Percentiles rank a stretch among this genome's conserved stretches.
These are phyloP conservation scores for Pseudoneurospora amorphoporcata DNA, from an alignment of 495 filamentous ascomycete species.

Conservation along the genomic window DNA sequence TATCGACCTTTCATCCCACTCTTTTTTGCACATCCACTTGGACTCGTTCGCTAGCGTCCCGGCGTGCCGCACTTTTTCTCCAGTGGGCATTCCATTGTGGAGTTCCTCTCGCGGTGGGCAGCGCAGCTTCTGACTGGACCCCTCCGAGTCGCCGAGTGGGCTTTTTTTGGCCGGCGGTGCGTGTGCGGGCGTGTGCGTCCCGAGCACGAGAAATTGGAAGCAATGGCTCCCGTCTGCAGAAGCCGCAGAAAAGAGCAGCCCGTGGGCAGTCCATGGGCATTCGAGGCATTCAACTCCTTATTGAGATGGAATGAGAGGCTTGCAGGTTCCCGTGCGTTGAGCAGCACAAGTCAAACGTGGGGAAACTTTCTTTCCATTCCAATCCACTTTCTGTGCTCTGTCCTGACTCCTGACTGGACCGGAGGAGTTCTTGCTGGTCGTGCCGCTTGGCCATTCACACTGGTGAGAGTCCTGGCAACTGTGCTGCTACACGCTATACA, in stretches of 20 bases:
- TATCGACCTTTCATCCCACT: neutral
- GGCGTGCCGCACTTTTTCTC: neutral
- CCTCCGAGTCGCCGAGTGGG: neutral
- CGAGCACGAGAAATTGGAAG: conserved; percentile 4
- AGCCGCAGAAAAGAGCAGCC: neutral
- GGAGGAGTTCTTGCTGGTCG: neutral
- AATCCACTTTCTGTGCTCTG: neutral
- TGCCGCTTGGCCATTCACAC: neutral
- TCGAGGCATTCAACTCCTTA: neutral
- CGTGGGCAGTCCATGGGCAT: neutral
- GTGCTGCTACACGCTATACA: neutral
- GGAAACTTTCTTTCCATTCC: neutral
- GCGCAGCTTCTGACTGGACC: conserved; percentile 1
- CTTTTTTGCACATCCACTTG: neutral
- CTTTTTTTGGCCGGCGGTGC: neutral
- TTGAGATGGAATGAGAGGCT: neutral
- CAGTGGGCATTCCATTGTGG: neutral
- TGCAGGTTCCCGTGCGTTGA: neutral
- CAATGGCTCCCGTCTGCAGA: conserved; percentile 1
- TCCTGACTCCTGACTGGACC: neutral
- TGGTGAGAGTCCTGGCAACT: neutral
- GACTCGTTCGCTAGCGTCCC: neutral
- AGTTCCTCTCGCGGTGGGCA: neutral
- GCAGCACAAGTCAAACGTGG: neutral
- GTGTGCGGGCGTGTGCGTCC: conserved; percentile 1